phyloP scores from a whole-genome alignment of 75 land plant genomes.

The Pinus taeda region DNA sequence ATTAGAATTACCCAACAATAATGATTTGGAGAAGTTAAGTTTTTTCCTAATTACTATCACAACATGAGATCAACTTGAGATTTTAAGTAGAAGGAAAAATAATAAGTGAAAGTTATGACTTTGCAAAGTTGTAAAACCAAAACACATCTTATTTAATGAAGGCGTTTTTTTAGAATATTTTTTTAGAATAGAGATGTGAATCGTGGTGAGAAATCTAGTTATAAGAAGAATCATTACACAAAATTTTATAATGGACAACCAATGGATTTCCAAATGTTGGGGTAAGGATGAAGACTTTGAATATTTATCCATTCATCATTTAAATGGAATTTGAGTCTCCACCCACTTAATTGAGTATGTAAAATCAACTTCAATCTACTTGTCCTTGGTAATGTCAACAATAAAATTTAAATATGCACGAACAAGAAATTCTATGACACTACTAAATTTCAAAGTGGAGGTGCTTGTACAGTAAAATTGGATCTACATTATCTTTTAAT shows the following conservation, averaged over 20 bases:
- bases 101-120: not conserved
- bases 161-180: too few relatives aligned
- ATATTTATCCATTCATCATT: conserved; percentile 75
- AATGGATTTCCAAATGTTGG: conserved; percentile 66
- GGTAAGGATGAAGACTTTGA: conserved; percentile 57
- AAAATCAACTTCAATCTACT: conserved; percentile 57
- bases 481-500: conserved; percentile 15
- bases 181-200: conserved; percentile 54
- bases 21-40: too few relatives aligned
- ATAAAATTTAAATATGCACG: conserved; percentile 50
- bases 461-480: conserved; percentile 61
- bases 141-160: conserved; percentile 53
- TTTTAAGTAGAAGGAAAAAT: not conserved
- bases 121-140: not conserved
- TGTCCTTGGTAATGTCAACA: conserved; percentile 71
- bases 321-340: conserved; percentile 40
- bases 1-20: too few relatives aligned
- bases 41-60: too few relatives aligned
- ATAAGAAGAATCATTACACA: conserved; percentile 70
- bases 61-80: not conserved
- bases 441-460: conserved; percentile 65
- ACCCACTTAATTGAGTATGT: conserved; percentile 74
- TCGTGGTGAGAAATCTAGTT: conserved; percentile 72
- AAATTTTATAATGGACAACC: conserved; percentile 83
- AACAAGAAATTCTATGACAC: conserved; percentile 68